Conservation (phyloP, 352 stramenopile genomes). For the Globisporangium lucens region DNA sequence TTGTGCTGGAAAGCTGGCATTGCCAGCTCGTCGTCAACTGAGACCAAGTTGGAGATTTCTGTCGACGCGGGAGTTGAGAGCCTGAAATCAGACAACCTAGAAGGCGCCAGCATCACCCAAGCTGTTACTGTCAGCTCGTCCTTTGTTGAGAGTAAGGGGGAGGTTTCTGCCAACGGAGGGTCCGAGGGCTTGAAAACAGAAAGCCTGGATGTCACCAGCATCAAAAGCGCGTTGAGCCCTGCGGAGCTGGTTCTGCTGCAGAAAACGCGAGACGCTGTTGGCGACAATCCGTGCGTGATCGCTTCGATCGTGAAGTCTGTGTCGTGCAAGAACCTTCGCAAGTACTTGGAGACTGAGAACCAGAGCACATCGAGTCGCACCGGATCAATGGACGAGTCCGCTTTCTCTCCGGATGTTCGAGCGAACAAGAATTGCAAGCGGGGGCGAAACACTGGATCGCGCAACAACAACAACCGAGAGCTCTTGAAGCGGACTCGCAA, state of each 20-base stretch:
- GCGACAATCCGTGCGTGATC: slow-evolving; percentile 69
- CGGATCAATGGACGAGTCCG: slow-evolving; percentile 10
- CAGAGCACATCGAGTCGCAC: slow-evolving; percentile 11
- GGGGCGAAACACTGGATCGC: slow-evolving; percentile 20
- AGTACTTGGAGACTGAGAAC: slow-evolving; percentile 46
- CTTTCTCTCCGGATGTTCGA: slow-evolving; percentile 38
- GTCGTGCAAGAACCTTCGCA: slow-evolving; percentile 50
- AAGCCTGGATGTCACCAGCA: slow-evolving; percentile 2
- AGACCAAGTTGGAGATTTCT: background rate
- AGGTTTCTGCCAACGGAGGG: background rate
- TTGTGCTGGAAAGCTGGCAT: slow-evolving; percentile 37
- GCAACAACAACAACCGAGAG: slow-evolving; percentile 51
- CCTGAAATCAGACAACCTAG: slow-evolving; percentile 1
- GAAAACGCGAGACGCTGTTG: slow-evolving; percentile 52
- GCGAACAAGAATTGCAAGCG: slow-evolving; percentile 45
- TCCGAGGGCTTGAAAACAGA: background rate
- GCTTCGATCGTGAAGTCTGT: slow-evolving; percentile 53
- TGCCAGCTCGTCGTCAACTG: background rate
- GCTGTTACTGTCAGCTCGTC: background rate
- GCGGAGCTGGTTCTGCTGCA: slow-evolving; percentile 54
- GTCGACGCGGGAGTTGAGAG: background rate
- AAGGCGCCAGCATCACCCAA: slow-evolving; percentile 17
- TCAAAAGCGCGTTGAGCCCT: slow-evolving; percentile 18
- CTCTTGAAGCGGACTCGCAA: slow-evolving; percentile 61
- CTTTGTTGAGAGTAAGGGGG: background rate